Evolutionary conservation across 2,329 filamentous ascomycete genomes (phyloP).

Genomic region (Massarina eburnea): DNA sequence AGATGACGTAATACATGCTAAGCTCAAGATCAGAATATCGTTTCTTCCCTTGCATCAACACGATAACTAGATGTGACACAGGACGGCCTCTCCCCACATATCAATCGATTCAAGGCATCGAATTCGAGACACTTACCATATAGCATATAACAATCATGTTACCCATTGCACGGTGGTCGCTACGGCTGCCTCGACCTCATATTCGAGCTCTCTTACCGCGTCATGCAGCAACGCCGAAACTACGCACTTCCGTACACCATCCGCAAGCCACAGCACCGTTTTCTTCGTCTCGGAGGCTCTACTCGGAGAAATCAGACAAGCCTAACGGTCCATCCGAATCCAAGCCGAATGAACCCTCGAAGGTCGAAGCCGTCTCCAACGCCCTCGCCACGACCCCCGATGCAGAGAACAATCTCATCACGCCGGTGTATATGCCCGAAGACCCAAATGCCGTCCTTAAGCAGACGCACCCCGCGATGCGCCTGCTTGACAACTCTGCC

Average conservation of each 20-base stretch:
- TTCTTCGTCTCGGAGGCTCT: slow-evolving; percentile 7
- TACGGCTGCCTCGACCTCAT: slow-evolving; percentile 27
- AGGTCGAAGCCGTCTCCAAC: slow-evolving; percentile 47
- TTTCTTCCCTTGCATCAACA: not conserved
- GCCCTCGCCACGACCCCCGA: slow-evolving; percentile 46
- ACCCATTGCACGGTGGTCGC: slow-evolving; percentile 26
- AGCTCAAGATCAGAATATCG: not conserved
- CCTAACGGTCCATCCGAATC: not conserved
- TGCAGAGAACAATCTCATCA: slow-evolving; percentile 54
- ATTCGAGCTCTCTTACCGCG: slow-evolving; percentile 26
- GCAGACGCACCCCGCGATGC: slow-evolving; percentile 58
- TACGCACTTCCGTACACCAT: slow-evolving; percentile 26
- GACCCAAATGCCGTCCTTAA: slow-evolving; percentile 62
- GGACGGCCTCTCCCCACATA: not conserved
- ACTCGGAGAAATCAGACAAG: slow-evolving; percentile 14
- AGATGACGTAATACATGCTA: not conserved
- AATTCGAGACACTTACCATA: too few relatives aligned
- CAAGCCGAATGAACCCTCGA: slow-evolving; percentile 24
- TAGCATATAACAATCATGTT: slow-evolving; percentile 22
- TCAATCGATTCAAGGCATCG: too few relatives aligned
- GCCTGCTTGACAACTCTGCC: slow-evolving; percentile 61
- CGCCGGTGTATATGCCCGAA: slow-evolving; percentile 63
- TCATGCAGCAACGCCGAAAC: slow-evolving; percentile 20
- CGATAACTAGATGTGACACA: not conserved
- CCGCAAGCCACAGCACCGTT: slow-evolving; percentile 14